Evolutionary conservation across 306 rosid genomes (phyloP).

Genomic region (Erythrophleum fordii): DNA sequence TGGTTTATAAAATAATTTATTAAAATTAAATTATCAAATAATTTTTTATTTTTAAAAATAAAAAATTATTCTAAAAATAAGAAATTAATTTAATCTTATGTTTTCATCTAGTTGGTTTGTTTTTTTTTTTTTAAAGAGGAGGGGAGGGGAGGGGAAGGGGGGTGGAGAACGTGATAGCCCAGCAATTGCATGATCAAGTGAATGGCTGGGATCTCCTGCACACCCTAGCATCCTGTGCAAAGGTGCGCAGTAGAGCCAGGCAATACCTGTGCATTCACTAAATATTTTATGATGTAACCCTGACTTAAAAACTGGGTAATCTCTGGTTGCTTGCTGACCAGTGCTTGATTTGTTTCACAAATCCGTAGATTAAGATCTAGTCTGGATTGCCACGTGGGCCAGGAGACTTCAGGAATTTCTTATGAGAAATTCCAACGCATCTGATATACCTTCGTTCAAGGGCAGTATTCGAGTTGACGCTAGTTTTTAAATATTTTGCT

Average conservation of each 20-base stretch:
- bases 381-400: neutral
- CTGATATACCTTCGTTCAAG: neutral
- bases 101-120: no score
- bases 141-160: no score
- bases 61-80: no score
- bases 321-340: neutral
- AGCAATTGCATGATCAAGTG: neutral
- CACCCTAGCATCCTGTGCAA: neutral
- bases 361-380: neutral
- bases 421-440: neutral
- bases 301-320: neutral
- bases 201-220: neutral
- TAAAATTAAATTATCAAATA: no score
- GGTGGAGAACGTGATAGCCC: no score
- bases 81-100: no score
- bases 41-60: no score
- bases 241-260: neutral
- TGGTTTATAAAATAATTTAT: no score
- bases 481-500: neutral
- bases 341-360: neutral
- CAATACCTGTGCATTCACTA: neutral
- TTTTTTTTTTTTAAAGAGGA: no score
- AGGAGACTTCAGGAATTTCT: neutral
- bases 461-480: neutral
- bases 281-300: neutral